Base-by-base conservation (phyloP, 2,329 filamentous ascomycete species). In the Fusarium siculi region DNA sequence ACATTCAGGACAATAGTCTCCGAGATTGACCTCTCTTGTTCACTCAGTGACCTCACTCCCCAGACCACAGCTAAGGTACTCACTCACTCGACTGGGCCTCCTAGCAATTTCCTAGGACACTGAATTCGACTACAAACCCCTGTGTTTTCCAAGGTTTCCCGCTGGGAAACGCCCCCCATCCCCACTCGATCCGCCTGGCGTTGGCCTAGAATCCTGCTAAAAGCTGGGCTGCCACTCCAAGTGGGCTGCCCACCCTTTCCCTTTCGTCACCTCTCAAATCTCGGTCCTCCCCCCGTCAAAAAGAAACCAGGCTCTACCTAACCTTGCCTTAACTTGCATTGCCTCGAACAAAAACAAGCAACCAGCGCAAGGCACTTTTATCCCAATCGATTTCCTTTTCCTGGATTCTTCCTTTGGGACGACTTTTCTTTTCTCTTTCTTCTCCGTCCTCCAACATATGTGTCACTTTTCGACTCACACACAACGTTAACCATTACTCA, bases 201-300 rank as follows among this genome's bases (percentile, higher is more conserved):
- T 70, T 74, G 71, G 71, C 71, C 67, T 72, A 72, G 71, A 74
- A 74, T 74, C 71, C 71, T 74, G 71, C 71, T 74, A 61, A 74
- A 72, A 68, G 72, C 66, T 69, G 66, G 66, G 66, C 71, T 74
- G 67, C 71, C 71, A 74, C 53, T 72, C 55, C 61, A 74, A 74
- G 71, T 74, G 71, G 71, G 68, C 65, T 75, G 63, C 69, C 74
- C 72, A 75, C 74, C 70, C 67, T 64, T 72, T 73, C 56, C 66
- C 61, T 72, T 72, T 46, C 71, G 71, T 74, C 71, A 74, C 71
- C 63, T 73, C 57, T 68, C 70, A 74, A 73, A 70, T 73, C 66
- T 70, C 55, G 46, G 63, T 47, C 70, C 63, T 62, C 66, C 70
- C 70, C 70, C 71, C 62, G 39, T 68, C 70, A 72, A 76, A 73